Evolutionary conservation across 306 rosid genomes (phyloP), one percentile per base, ranked within the genome.

Genomic region (Quercus parvula): DNA sequence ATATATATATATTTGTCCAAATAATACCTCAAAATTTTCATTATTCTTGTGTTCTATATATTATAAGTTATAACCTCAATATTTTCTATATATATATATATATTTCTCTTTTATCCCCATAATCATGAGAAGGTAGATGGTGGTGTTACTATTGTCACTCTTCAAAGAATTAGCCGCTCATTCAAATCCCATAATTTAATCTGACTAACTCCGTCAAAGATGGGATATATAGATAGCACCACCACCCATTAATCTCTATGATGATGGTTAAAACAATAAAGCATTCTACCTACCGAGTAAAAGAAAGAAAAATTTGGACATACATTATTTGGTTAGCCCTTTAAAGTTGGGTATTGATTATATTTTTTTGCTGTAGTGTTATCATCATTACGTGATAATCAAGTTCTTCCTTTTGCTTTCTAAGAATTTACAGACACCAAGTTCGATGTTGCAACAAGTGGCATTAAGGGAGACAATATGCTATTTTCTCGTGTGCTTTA

Each of bases 211-310:
- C 74, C 61, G 62, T 78, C 85, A 82, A 82, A 78, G 82, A 33
- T 28, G 75, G 82, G 69, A 56, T 44, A 56, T 25, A 67, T 27
- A 76, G 38, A 67, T 27, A 76, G 38, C 81, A 51, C 54, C 2
- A 62, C 8, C n/a, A 62, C 19, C 3, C 30, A 31, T 31, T 63
- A 30, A 6, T 33, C 20, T 7, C 54, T 51, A 74, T 75, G 41
- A 83, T 83, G 82, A 83, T 73, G 71, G 71, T 80, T 52, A 78
- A 78, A 70, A 74, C 73, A 82, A 28, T 70, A 78, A 74, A 78
- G 73, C 69, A 15, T 27, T 69, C 64, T 74, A 67, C 77, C 77
- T 30, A 51, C 22, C 35, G 57, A 82, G 77, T 28, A 28, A 58
- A 24, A 18, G 38, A 35, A 28, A 33, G 30, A 54, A 68, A 68